Conservation (phyloP, 805 yeast species). For the Lipomyces lipofer region DNA sequence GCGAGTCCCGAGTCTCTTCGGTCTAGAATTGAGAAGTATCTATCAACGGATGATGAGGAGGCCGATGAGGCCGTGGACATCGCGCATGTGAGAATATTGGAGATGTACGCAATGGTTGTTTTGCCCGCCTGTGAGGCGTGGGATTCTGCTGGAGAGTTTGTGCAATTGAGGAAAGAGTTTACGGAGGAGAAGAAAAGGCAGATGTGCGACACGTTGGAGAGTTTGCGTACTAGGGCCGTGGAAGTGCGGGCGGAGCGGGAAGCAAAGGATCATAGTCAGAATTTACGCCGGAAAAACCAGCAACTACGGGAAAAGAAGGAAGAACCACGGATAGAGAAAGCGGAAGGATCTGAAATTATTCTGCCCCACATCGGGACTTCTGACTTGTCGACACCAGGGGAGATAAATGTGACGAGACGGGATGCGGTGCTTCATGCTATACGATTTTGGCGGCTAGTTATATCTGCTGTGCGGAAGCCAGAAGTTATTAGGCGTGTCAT, state of each 20-base stretch:
- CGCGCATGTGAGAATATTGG: too few relatives aligned
- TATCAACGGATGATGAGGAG: background rate
- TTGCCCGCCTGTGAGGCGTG: constrained; percentile 19
- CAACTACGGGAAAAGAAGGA: background rate
- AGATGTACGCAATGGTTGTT: constrained; percentile 15
- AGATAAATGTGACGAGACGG: too few relatives aligned
- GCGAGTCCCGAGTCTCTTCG: constrained; percentile 4
- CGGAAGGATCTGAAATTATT: background rate
- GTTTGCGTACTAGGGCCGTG: background rate
- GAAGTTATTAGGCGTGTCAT: constrained; percentile 8
- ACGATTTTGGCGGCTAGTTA: background rate
- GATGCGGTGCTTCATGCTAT: background rate
- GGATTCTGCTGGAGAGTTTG: constrained; percentile 8
- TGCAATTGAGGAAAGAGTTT: background rate
- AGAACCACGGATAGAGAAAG: background rate
- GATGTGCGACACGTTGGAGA: background rate
- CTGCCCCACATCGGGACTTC: background rate
- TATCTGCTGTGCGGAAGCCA: background rate
- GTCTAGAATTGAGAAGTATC: constrained; percentile 4
- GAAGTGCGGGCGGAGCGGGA: constrained; percentile 1
- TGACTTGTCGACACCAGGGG: background rate
- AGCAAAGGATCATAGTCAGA: background rate
- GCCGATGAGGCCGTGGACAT: background rate
- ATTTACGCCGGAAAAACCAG: background rate
- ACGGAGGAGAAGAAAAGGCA: constrained; percentile 1